phyloP scores from a whole-genome alignment of 2,329 filamentous ascomycete species.

The Hysterium pulicare region DNA sequence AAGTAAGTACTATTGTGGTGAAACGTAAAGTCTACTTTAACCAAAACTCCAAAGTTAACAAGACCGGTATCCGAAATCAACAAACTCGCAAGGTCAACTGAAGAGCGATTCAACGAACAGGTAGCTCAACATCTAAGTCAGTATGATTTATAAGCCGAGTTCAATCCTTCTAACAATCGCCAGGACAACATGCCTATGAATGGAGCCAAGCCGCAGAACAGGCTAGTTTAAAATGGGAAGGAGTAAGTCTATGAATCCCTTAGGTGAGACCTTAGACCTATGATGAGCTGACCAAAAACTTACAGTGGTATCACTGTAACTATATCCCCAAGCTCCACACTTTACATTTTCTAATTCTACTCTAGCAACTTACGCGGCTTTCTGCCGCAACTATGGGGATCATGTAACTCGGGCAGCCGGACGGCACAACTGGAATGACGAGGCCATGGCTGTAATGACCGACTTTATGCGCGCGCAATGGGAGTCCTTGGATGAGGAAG shows the following conservation, averaged over 20 bases:
- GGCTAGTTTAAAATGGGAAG: constrained; percentile 31
- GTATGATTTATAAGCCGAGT: constrained; percentile 3
- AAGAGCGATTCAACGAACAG: neutral
- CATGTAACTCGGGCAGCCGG: constrained; percentile 27
- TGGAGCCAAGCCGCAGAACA: constrained; percentile 17
- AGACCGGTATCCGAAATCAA: neutral
- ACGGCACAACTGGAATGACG: constrained; percentile 45
- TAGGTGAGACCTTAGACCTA: constrained; percentile 5
- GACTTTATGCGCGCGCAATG: constrained; percentile 33
- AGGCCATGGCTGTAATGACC: constrained; percentile 40
- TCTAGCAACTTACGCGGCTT: constrained; percentile 37
- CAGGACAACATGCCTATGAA: constrained; percentile 11
- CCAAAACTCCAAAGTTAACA: constrained; percentile 1
- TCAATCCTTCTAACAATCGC: no score
- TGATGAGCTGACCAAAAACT: constrained; percentile 4
- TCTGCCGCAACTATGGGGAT: constrained; percentile 42
- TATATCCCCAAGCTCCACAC: neutral
- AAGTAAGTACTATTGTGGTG: constrained; percentile 23
- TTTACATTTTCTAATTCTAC: neutral
- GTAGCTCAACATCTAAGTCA: neutral
- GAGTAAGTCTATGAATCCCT: constrained; percentile 32
- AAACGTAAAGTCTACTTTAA: no score
- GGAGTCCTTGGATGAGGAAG: constrained; percentile 16
- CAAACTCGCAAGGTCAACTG: neutral
- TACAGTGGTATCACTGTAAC: constrained; percentile 16